Percentiles rank a stretch among this genome's conserved stretches.
Conservation (phyloP, 345 rosid species). For the Sapria himalayana region DNA sequence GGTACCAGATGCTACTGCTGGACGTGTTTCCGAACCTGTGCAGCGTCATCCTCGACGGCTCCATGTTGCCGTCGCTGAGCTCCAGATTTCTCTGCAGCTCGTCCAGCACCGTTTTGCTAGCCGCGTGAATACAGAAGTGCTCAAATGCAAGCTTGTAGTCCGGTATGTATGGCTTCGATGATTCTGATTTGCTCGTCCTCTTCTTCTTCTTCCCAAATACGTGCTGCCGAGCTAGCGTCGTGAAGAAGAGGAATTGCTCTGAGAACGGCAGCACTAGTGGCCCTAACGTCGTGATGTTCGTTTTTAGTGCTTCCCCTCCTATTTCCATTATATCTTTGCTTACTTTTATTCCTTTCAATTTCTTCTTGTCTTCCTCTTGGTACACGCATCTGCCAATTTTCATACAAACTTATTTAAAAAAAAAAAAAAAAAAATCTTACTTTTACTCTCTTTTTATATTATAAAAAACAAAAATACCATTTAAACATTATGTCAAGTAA, state of each 20-base stretch:
- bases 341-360: constrained; percentile 47
- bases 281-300: constrained; percentile 89
- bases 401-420: too few species aligned
- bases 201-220: constrained; percentile 12
- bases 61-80: constrained; percentile 56
- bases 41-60: constrained; percentile 71
- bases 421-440: too few species aligned
- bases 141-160: constrained; percentile 92
- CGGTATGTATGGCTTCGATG: constrained; percentile 68
- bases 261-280: constrained; percentile 88
- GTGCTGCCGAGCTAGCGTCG: constrained; percentile 29
- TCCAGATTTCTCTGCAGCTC: constrained; percentile 76
- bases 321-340: constrained; percentile 73
- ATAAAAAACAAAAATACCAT: too few species aligned
- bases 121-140: constrained; percentile 79
- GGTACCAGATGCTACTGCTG: constrained; percentile 85
- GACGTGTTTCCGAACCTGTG: constrained; percentile 85
- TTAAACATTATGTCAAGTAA: too few species aligned
- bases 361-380: constrained; percentile 75
- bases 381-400: constrained; percentile 43
- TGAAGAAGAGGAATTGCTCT: constrained; percentile 79
- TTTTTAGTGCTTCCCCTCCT: constrained; percentile 79
- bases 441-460: too few species aligned
- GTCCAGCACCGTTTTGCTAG: constrained; percentile 62
- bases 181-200: constrained; percentile 7